These are phyloP conservation scores for Hypoxylon cercidicola DNA, from an alignment of 495 filamentous ascomycete species.

Conservation along the genomic window DNA sequence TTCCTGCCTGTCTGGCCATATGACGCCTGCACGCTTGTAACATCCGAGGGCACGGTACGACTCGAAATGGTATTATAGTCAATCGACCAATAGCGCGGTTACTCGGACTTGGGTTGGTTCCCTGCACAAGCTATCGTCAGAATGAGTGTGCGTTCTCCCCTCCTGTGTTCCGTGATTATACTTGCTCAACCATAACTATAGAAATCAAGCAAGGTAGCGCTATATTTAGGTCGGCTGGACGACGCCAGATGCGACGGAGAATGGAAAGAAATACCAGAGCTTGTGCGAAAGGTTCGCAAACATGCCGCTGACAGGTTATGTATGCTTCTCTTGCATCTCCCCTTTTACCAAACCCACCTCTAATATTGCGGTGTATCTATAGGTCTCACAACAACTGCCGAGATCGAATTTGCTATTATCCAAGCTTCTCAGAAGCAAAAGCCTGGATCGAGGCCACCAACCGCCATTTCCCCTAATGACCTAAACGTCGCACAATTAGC, in stretches of 20 bases:
- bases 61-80: constrained; percentile 41
- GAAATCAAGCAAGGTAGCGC: constrained; percentile 73
- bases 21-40: constrained; percentile 11
- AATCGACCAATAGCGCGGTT: constrained; percentile 38
- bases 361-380: constrained; percentile 15
- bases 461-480: constrained; percentile 46
- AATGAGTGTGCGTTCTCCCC: constrained; percentile 41
- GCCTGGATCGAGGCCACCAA: constrained; percentile 53
- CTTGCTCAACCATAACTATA: constrained; percentile 34
- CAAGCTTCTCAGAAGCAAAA: constrained; percentile 59
- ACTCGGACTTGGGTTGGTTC: constrained; percentile 33
- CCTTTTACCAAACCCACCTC: constrained; percentile 5
- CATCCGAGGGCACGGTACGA: constrained; percentile 5
- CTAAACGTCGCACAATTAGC: constrained; percentile 63
- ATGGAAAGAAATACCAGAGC: constrained; percentile 90
- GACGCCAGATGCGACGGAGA: constrained; percentile 84
- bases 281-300: constrained; percentile 90
- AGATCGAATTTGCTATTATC: constrained; percentile 72
- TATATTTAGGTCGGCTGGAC: constrained; percentile 84
- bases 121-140: constrained; percentile 30
- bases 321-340: constrained; percentile 56
- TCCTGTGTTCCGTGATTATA: background rate
- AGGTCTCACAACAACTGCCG: constrained; percentile 82
- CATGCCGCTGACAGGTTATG: constrained; percentile 89
- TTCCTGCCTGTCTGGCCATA: constrained; percentile 23